Evolutionary conservation across 2,329 filamentous ascomycete genomes (phyloP), one percentile per base, ranked within the genome.

Genomic region (Colletotrichum cereale): DNA sequence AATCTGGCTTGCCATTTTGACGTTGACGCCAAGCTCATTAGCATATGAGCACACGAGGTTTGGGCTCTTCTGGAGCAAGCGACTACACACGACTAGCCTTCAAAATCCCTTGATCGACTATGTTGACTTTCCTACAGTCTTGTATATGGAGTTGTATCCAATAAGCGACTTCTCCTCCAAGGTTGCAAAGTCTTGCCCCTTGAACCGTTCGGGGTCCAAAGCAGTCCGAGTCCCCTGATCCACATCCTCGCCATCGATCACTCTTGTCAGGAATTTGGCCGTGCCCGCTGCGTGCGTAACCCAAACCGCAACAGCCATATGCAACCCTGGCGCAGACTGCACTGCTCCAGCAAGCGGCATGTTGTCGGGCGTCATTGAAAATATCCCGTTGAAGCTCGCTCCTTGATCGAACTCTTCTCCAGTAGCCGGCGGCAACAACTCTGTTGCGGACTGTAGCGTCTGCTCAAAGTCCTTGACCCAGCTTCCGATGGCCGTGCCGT

Each of bases 1-100:
- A 67, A 89, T 88, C 79, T 90, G 88, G 67, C 84, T 83, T 0
- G 87, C 85, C 66, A 86, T 76, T 47, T 83, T 79, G 31, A 89
- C 83, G 8, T 81, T 74, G 0, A 84, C 79, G 0, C 80, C 82
- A 34, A 90, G 76, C 21, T 90, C 88, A 62, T 89, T 85, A 1
- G 88, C 88, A 81, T 84, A 90, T 2, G 79, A 75, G 82, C 86
- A 88, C 0, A 89, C 87, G 24, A 90, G 75, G 0, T 86, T 86
- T 0, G 89, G 88, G 73, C 90, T 87, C 80, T 89, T 88, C 79
- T 87, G 87, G 75, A 91, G 90, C 80, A 82, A 80, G 1, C 89
- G 82, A 0, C 87, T 88, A 0, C 83, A 83, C 36, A 84, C 80
- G 7, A 86, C 80, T 18, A 34, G 6, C 11, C 31, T 55, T 18